Percentiles rank a stretch among this genome's conserved stretches.
Conservation (phyloP, 2,329 filamentous ascomycete genomes). For the Fusarium azukiicola region DNA sequence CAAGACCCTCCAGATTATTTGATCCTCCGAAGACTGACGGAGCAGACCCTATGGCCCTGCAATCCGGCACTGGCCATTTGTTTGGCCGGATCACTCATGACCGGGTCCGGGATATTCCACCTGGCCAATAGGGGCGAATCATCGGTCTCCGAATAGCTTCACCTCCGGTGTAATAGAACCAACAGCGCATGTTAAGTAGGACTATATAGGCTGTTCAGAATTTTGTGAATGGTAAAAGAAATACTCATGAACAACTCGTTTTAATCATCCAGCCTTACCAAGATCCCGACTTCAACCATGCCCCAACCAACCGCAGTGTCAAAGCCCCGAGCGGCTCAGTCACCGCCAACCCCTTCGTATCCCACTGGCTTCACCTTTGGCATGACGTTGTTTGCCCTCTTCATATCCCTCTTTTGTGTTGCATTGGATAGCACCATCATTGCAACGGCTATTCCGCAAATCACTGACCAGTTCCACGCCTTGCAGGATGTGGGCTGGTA, state of each 20-base stretch:
- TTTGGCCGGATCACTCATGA: background rate
- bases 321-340: background rate
- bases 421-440: conserved; percentile 6
- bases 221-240: background rate
- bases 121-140: conserved; percentile 2
- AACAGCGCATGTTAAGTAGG: background rate
- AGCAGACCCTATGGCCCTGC: too few relatives aligned
- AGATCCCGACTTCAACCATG: background rate
- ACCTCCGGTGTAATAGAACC: background rate
- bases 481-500: conserved; percentile 17
- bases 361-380: background rate
- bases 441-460: background rate
- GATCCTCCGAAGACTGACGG: too few relatives aligned
- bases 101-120: conserved; percentile 2
- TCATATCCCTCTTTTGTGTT: background rate
- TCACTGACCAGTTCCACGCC: conserved; percentile 1
- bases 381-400: background rate
- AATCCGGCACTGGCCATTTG: background rate
- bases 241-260: background rate
- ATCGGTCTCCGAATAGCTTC: conserved; percentile 9
- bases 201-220: background rate
- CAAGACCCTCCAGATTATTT: too few relatives aligned
- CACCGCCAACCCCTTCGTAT: background rate
- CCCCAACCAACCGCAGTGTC: background rate
- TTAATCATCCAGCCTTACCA: background rate